A percentile compares a stretch with the other conserved stretches of the same genome.
Evolutionary conservation across 2,329 filamentous ascomycete species (phyloP).

Genomic region (Xenosphaeropsis pyriputrescens): DNA sequence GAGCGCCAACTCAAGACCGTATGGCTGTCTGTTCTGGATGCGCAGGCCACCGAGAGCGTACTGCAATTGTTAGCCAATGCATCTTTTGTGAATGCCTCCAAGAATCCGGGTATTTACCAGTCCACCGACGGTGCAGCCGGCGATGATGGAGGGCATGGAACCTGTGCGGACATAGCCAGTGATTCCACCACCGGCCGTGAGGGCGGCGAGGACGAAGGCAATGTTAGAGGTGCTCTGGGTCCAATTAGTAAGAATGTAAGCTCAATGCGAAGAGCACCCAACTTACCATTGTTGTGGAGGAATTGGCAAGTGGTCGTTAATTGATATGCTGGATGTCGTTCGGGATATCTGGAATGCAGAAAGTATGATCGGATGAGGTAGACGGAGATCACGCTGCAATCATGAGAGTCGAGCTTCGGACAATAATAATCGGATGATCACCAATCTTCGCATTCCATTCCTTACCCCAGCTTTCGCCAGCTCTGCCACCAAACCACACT

Average conservation of each 20-base stretch:
- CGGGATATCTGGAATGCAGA: too few relatives aligned
- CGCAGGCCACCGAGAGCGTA: slow-evolving; percentile 70
- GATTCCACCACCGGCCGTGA: slow-evolving; percentile 78
- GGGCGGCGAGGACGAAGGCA: slow-evolving; percentile 62
- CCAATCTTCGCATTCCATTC: too few relatives aligned
- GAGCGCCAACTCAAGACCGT: slow-evolving; percentile 79
- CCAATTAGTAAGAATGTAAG: too few relatives aligned
- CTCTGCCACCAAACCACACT: not conserved
- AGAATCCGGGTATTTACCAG: slow-evolving; percentile 26
- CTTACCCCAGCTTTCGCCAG: too few relatives aligned
- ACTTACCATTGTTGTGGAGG: too few relatives aligned
- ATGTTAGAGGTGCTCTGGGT: slow-evolving; percentile 31
- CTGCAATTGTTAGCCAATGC: slow-evolving; percentile 3
- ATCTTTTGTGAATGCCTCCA: not conserved
- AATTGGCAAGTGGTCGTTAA: too few relatives aligned
- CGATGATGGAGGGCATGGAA: slow-evolving; percentile 74
- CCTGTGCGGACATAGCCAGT: slow-evolving; percentile 76
- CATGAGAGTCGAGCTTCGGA: too few relatives aligned
- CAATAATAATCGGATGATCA: too few relatives aligned
- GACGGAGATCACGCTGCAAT: too few relatives aligned
- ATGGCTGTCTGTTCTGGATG: slow-evolving; percentile 58
- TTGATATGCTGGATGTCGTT: too few relatives aligned
- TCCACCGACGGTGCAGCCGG: slow-evolving; percentile 69
- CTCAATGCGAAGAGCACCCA: too few relatives aligned
- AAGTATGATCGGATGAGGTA: too few relatives aligned